Evolutionary conservation across 441 rosid species (phyloP).

Genomic region (Gossypium gossypioides): DNA sequence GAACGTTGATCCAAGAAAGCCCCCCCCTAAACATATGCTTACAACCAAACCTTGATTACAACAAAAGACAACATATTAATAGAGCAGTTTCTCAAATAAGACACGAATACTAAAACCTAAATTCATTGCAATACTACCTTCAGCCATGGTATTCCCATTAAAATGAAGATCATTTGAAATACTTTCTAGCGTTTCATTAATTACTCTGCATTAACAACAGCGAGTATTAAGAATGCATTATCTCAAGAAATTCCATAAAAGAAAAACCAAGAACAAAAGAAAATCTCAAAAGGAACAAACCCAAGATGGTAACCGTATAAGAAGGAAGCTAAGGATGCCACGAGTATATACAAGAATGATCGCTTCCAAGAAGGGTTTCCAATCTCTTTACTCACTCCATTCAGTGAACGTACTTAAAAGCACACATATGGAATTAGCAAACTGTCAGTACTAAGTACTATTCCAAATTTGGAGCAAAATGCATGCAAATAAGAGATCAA

Average conservation of each 20-base stretch:
- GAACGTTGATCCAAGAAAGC: conserved; percentile 72
- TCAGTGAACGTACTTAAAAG: conserved; percentile 34
- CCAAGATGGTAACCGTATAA: conserved; percentile 70
- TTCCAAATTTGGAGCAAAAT: background rate
- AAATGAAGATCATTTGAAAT: conserved; percentile 61
- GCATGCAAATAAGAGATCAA: background rate
- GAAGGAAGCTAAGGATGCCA: conserved; percentile 52
- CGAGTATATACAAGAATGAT: conserved; percentile 53
- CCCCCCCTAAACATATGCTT: conserved; percentile 91
- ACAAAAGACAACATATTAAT: conserved; percentile 14
- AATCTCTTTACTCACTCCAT: conserved; percentile 51
- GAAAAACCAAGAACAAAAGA: background rate
- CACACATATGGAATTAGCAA: conserved; percentile 10
- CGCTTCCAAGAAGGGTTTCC: conserved; percentile 63
- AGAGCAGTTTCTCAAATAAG: conserved; percentile 12
- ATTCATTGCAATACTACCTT: conserved; percentile 32
- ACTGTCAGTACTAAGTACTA: conserved; percentile 16
- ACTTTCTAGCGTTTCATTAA: conserved; percentile 66
- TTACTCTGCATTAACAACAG: conserved; percentile 41
- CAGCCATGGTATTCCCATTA: conserved; percentile 54
- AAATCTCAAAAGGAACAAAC: conserved; percentile 24
- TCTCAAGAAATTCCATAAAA: background rate
- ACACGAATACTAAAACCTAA: background rate
- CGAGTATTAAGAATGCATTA: background rate
- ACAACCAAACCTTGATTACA: conserved; percentile 80